Base-by-base conservation (phyloP, 345 rosid species). In the Hibiscus tridactylites region DNA sequence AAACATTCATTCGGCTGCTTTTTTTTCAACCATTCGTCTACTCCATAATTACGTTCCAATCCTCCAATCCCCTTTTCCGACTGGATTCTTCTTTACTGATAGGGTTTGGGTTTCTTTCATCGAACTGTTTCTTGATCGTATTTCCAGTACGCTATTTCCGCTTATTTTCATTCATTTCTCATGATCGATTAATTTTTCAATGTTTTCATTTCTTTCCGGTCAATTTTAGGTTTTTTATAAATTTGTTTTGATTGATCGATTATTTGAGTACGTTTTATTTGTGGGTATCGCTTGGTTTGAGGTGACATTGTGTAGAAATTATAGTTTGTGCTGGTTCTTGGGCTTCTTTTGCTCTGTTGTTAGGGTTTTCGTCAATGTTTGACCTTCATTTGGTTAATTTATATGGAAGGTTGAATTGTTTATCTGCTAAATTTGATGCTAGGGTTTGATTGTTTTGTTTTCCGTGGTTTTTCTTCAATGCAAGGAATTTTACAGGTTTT, bases 401-500 rank as follows among this genome's bases (percentile, higher is more conserved):
- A 1, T 28, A 13, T 49, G 39, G 19, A 60, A 13, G 16, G 17
- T 35, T 28, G 8, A 17, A 4, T 28, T 46, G 9, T 28, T 49
- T 49, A 21, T 28, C 16, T 68, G 13, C 13, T 5, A 31, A 5
- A 10, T 15, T 21, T 47, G 39, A 12, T 28, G 71, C 7, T 67
- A 19, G 35, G 35, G 7, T 28, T 29, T n/a, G 12, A 28, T 69
- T 4, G 46, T 28, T 33, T 62, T 24, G 16, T 16, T 33, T 58
- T 19, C 24, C 58, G 7, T 6, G 26, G 7, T 17, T 54, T 16
- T 21, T 13, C 67, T 47, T 31, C 10, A 49, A 7, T 71, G 52
- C n/a, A 2, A 47, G 53, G n/a, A 61, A 29, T n/a, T 2, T 59
- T 74, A 47, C 64, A 50, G 75, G 63, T n/a, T n/a, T 66, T 54